Percentiles rank a stretch among this genome's conserved stretches.
Conservation (phyloP, 495 filamentous ascomycete species). For the Lasiosphaeria ovina region DNA sequence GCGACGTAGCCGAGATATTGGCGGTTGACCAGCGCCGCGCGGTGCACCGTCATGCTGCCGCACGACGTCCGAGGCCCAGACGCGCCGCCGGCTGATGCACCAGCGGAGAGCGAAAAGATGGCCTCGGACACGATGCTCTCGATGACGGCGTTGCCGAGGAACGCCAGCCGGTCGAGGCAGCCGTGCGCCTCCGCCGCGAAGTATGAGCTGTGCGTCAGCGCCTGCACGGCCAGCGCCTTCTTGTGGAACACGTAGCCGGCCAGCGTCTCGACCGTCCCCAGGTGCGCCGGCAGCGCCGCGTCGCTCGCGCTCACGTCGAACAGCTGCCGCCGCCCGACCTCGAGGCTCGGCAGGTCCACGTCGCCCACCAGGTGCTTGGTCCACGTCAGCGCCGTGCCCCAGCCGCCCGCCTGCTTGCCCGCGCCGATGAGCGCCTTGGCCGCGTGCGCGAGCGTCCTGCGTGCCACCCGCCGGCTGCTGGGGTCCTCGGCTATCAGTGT, state of each 20-base stretch:
- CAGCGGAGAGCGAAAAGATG: conserved; percentile 31
- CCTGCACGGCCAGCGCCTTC: conserved; percentile 59
- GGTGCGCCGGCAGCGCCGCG: conserved; percentile 13
- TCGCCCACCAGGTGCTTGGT: conserved; percentile 57
- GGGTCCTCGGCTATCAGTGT: neutral
- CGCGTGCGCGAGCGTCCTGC: conserved; percentile 67
- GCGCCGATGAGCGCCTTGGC: conserved; percentile 71
- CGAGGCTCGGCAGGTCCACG: conserved; percentile 43
- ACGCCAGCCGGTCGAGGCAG: conserved; percentile 70
- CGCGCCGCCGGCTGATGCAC: conserved; percentile 38
- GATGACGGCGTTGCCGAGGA: conserved; percentile 71
- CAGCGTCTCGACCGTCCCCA: conserved; percentile 41
- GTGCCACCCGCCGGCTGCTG: neutral
- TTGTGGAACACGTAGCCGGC: conserved; percentile 61
- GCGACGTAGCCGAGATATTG: conserved; percentile 70
- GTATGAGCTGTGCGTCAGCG: conserved; percentile 69
- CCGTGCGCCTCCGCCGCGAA: conserved; percentile 40
- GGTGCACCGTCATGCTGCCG: conserved; percentile 58
- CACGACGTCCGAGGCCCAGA: neutral
- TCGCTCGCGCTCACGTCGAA: conserved; percentile 15
- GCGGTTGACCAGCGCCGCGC: conserved; percentile 66
- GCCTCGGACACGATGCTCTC: conserved; percentile 62
- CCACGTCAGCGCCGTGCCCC: conserved; percentile 53
- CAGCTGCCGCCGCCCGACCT: conserved; percentile 24
- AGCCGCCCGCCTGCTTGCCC: conserved; percentile 62